Base-by-base conservation (phyloP, 2,329 filamentous ascomycete species). In the Lasiodiplodia sp. region DNA sequence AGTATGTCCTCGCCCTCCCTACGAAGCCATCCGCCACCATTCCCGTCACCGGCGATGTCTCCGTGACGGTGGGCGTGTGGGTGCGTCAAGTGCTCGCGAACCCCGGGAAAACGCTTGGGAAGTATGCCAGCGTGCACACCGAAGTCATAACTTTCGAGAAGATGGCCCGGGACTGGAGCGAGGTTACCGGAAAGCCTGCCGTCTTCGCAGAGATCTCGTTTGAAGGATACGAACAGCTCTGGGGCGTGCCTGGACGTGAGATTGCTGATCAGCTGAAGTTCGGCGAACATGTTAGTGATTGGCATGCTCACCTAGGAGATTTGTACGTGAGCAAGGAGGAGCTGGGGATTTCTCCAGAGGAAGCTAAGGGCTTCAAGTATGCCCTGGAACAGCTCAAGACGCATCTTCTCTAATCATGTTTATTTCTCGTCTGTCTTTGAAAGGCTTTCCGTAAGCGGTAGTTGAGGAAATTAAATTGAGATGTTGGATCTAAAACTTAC, bases 31-130 rank as follows among this genome's bases (percentile, higher is more conserved):
- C 73, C 28, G 73, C 73, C 14, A 73, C 67, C 31, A 47, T 76
- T 6, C 71, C 76, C 2, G 38, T 74, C n/a, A 72, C 76, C 0
- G 75, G 75, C 58, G 74, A 77, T 64, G 73, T 77, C 72, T 71
- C 68, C 6, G 69, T 75, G 14, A 75, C 73, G 14, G 73, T 73
- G 3, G 75, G 75, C 10, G 73, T 76, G 34, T 77, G 74, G 74
- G 75, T 76, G 2, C 75, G 75, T 7, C 75, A 77, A 51, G 67
- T 73, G 1, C 69, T 77, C 1, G 71, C 72, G 0, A 70, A 70
- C 2, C 72, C 72, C 0, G 49, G 38, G 5, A 73, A 71, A 49
- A 71, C 75, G 2, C 73, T 70, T 2, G 60, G 60, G 2, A 76
- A 73, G 37, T 76, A 75, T 51, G 68, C 72, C 58, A 76, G 72